Evolutionary conservation across 2,329 filamentous ascomycete species (phyloP).

Genomic region (Pseudocercospora vitis): DNA sequence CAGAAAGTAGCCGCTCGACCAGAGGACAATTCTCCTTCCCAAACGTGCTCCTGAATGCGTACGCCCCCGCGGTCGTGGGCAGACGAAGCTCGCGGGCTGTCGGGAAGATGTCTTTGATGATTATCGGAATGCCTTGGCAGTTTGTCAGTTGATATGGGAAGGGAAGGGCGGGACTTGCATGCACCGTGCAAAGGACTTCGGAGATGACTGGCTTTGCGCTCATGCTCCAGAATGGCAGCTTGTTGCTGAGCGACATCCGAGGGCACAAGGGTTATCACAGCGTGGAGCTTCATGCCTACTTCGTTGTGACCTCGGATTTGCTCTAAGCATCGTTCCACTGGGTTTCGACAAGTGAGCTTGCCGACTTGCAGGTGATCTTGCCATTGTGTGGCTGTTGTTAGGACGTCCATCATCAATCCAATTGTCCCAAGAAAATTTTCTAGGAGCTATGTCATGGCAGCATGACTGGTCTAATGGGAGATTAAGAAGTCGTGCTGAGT

Average conservation of each 20-base stretch:
- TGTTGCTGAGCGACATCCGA: neutral
- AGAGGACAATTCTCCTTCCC: neutral
- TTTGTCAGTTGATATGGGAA: neutral
- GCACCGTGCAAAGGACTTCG: neutral
- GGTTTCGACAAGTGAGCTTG: neutral
- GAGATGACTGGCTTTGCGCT: neutral
- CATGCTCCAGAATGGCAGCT: neutral
- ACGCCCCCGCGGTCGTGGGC: neutral
- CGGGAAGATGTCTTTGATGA: slow-evolving; percentile 1
- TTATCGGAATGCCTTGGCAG: neutral
- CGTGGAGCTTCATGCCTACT: neutral
- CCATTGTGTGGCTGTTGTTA: neutral
- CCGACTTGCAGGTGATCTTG: neutral
- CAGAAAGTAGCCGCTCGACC: neutral
- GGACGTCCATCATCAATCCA: no score
- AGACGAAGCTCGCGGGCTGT: neutral
- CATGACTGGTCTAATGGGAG: neutral
- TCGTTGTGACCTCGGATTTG: neutral
- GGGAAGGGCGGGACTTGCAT: neutral
- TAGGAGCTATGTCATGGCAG: no score
- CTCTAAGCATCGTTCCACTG: neutral
- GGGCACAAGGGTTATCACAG: neutral
- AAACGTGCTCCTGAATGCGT: neutral
- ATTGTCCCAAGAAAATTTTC: no score
- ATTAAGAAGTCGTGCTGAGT: no score